These are phyloP conservation scores for Cutaneotrichosporon cyanovorans DNA, from an alignment of 1,284 basidiomycete species.

Conservation along the genomic window DNA sequence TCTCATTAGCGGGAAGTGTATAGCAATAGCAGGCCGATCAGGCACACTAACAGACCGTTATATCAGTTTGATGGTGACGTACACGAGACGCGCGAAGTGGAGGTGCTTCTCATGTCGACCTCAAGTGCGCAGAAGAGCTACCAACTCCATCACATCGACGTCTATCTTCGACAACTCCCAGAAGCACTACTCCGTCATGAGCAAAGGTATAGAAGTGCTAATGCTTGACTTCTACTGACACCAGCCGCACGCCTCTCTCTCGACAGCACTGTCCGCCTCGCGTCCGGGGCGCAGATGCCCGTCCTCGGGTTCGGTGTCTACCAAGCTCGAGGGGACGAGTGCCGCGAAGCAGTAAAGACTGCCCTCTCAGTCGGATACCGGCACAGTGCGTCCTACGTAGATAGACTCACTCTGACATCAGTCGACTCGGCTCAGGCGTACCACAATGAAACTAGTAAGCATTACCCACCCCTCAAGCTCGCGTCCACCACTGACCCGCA, in stretches of 20 bases:
- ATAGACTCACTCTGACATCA: conserved; percentile 10
- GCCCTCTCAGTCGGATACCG: conserved; percentile 69
- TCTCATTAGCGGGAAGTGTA: no score
- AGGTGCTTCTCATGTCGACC: no score
- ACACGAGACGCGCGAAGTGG: no score
- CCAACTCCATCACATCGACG: no score
- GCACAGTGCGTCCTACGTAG: conserved; percentile 46
- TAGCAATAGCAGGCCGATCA: no score
- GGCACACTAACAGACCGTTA: no score
- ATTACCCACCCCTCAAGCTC: no score
- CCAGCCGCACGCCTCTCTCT: conserved; percentile 19
- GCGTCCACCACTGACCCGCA: conserved; percentile 6
- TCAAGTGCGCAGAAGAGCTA: no score
- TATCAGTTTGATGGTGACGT: no score
- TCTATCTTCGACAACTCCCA: no score
- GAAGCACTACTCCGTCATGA: conserved; percentile 4
- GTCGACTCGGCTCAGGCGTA: conserved; percentile 58
- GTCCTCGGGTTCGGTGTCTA: conserved; percentile 76
- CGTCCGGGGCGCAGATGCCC: conserved; percentile 52
- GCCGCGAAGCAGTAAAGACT: conserved; percentile 55
- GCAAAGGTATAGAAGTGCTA: conserved; percentile 2
- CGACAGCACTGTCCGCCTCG: conserved; percentile 32
- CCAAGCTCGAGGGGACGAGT: conserved; percentile 55
- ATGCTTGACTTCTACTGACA: background rate
- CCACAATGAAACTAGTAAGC: conserved; percentile 68